phyloP scores from a whole-genome alignment of 139 green algal species.

The Auxenochlorella pyrenoidosa region DNA sequence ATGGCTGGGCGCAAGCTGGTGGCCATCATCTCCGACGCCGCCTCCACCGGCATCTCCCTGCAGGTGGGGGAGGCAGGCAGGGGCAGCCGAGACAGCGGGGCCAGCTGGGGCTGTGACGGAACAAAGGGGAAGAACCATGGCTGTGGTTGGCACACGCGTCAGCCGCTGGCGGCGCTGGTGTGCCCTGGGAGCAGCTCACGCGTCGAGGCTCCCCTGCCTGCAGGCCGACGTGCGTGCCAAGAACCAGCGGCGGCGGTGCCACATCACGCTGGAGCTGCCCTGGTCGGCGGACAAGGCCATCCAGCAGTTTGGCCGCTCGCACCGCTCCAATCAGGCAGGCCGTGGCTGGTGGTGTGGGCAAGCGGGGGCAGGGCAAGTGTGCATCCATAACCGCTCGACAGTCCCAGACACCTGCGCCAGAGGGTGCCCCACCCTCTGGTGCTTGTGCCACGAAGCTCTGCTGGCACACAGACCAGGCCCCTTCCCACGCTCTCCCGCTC shows the following conservation, averaged over 20 bases:
- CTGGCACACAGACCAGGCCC: not conserved
- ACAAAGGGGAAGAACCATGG: not conserved
- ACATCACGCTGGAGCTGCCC: conserved; percentile 93
- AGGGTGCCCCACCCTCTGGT: not conserved
- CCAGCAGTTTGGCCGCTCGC: conserved; percentile 86
- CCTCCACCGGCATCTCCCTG: conserved; percentile 73
- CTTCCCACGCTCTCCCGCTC: not conserved
- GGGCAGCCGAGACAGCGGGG: not conserved
- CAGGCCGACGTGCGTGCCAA: conserved; percentile 59
- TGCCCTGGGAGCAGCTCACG: no score
- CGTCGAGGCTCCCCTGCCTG: not conserved
- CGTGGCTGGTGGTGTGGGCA: not conserved
- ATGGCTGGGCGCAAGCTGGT: conserved; percentile 83
- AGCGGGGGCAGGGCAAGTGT: not conserved
- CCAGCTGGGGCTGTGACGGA: not conserved
- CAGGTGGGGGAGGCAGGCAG: conserved; percentile 53
- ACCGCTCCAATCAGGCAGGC: conserved; percentile 46
- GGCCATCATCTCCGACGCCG: conserved; percentile 91
- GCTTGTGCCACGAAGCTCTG: not conserved
- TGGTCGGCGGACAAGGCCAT: conserved; percentile 94
- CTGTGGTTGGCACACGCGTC: no score
- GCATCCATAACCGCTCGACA: not conserved
- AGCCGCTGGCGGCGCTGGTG: no score
- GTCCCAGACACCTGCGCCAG: not conserved
- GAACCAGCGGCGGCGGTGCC: conserved; percentile 71